Conservation (phyloP, 2,329 filamentous ascomycete genomes). For the Pestalotiopsis sp. region DNA sequence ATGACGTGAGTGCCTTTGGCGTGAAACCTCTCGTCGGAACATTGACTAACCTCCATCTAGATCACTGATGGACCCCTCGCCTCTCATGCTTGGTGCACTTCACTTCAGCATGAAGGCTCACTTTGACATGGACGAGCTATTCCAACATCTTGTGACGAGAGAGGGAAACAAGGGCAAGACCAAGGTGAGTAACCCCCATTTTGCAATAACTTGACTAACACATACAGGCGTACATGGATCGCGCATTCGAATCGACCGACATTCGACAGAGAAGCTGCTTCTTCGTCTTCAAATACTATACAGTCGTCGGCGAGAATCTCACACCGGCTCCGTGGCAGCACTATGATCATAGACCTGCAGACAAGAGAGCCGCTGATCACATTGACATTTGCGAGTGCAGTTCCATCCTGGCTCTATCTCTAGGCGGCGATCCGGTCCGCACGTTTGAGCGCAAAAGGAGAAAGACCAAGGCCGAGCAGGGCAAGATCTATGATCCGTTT, state of each 20-base stretch:
- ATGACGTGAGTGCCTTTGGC: slow-evolving; percentile 48
- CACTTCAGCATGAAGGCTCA: slow-evolving; percentile 57
- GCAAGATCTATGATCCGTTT: slow-evolving; percentile 58
- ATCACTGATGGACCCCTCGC: slow-evolving; percentile 48
- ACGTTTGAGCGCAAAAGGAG: slow-evolving; percentile 41
- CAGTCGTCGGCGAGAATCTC: neutral
- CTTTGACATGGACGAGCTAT: slow-evolving; percentile 65
- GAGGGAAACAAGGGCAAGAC: slow-evolving; percentile 42
- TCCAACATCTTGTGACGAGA: slow-evolving; percentile 53
- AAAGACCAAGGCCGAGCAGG: slow-evolving; percentile 48
- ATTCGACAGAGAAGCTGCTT: slow-evolving; percentile 6
- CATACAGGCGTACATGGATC: slow-evolving; percentile 2
- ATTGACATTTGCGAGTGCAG: slow-evolving; percentile 21
- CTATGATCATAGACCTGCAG: slow-evolving; percentile 46
- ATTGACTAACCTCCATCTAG: neutral
- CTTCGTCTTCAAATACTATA: slow-evolving; percentile 12
- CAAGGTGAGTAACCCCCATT: slow-evolving; percentile 19
- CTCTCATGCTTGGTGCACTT: slow-evolving; percentile 58
- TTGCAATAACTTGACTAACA: slow-evolving; percentile 20
- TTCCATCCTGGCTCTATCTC: slow-evolving; percentile 49
- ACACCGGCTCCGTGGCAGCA: slow-evolving; percentile 59
- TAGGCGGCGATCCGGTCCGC: slow-evolving; percentile 40
- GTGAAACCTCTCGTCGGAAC: too few relatives aligned
- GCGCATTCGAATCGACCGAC: slow-evolving; percentile 4
- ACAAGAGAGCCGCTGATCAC: slow-evolving; percentile 44